These are phyloP conservation scores for Vicia sativa DNA, from an alignment of 306 rosid genomes.

Conservation along the genomic window DNA sequence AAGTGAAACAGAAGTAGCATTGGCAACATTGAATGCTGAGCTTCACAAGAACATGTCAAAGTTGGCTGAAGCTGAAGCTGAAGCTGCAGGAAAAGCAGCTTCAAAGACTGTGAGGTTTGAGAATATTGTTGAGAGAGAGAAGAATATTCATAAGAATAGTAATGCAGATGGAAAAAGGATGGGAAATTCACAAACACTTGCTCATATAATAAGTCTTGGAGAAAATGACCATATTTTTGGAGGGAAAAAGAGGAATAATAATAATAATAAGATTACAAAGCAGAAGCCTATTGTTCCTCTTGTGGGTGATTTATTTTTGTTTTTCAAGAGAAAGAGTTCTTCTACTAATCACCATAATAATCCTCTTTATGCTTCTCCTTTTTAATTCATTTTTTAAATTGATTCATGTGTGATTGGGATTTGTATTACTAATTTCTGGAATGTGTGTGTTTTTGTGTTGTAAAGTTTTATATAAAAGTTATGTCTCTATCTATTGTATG, in stretches of 20 bases:
- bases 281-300: slow-evolving; percentile 88
- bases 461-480: not conserved
- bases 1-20: slow-evolving; percentile 70
- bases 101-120: slow-evolving; percentile 45
- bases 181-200: slow-evolving; percentile 50
- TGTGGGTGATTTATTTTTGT: slow-evolving; percentile 57
- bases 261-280: slow-evolving; percentile 44
- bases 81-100: slow-evolving; percentile 51
- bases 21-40: slow-evolving; percentile 82
- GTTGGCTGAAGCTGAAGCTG: slow-evolving; percentile 71
- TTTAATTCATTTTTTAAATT: slow-evolving; percentile 12
- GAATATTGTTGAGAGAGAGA: slow-evolving; percentile 3
- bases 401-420: not conserved
- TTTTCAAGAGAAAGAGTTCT: slow-evolving; percentile 48
- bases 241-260: slow-evolving; percentile 17
- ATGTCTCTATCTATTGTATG: not conserved
- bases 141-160: not conserved
- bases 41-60: slow-evolving; percentile 87
- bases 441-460: not conserved
- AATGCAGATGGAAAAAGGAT: too few species aligned
- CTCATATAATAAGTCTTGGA: slow-evolving; percentile 61
- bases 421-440: not conserved
- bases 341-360: slow-evolving; percentile 38
- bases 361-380: slow-evolving; percentile 56
- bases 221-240: slow-evolving; percentile 43